phyloP scores from a whole-genome alignment of 495 filamentous ascomycete genomes.

The Hypoxylon trugodes region DNA sequence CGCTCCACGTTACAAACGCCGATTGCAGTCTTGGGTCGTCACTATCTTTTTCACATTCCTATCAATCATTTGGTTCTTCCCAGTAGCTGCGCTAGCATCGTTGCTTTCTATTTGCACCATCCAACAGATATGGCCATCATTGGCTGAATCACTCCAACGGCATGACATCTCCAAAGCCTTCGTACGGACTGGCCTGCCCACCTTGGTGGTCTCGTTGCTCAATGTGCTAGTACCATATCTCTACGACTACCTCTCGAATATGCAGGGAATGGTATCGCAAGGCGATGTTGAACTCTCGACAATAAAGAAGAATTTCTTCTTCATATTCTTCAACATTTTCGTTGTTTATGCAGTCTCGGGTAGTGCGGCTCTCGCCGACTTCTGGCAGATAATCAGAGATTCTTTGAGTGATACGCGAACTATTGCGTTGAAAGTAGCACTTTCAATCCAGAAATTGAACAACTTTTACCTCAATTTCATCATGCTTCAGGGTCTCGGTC shows the following conservation, averaged over 20 bases:
- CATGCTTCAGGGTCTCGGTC: slow-evolving; percentile 87
- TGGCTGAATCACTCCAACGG: slow-evolving; percentile 70
- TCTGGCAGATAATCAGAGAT: slow-evolving; percentile 74
- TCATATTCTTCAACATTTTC: slow-evolving; percentile 99
- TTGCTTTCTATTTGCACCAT: slow-evolving; percentile 82
- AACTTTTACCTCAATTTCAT: slow-evolving; percentile 95
- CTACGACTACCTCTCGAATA: slow-evolving; percentile 90
- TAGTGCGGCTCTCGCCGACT: slow-evolving; percentile 71
- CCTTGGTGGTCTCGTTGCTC: slow-evolving; percentile 80
- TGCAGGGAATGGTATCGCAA: slow-evolving; percentile 93
- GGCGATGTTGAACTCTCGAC: slow-evolving; percentile 94
- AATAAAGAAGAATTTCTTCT: slow-evolving; percentile 99
- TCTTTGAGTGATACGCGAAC: slow-evolving; percentile 78
- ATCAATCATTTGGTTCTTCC: slow-evolving; percentile 87
- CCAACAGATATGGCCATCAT: slow-evolving; percentile 70
- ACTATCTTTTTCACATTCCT: slow-evolving; percentile 82
- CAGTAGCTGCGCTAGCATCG: slow-evolving; percentile 81
- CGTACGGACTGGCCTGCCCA: slow-evolving; percentile 88
- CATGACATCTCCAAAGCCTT: slow-evolving; percentile 76
- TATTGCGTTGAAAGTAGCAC: slow-evolving; percentile 78
- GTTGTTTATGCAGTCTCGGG: slow-evolving; percentile 92
- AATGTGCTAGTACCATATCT: slow-evolving; percentile 91
- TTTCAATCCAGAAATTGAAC: slow-evolving; percentile 73
- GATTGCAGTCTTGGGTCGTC: slow-evolving; percentile 80
- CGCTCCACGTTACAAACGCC: slow-evolving; percentile 74